Evolutionary conservation across 139 green algal species (phyloP).

Genomic region (Choricystis sp.): DNA sequence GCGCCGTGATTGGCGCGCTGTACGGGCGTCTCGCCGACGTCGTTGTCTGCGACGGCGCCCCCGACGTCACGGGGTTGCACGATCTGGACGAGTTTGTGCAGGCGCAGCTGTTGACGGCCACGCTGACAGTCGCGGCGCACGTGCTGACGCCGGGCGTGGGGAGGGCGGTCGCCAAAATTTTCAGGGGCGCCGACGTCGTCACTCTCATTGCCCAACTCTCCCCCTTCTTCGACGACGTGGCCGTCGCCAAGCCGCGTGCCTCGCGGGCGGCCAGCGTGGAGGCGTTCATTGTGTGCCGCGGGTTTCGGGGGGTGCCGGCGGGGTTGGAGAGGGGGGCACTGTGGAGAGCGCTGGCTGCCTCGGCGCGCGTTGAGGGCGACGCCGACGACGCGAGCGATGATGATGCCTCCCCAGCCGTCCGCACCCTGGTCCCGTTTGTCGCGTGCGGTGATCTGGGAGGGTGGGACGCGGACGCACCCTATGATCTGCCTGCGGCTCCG

Average conservation of each 20-base stretch:
- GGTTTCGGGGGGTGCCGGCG: constrained; percentile 46
- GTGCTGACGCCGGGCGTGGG: constrained; percentile 72
- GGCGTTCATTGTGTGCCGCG: constrained; percentile 88
- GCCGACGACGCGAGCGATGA: neutral
- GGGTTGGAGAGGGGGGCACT: constrained; percentile 23
- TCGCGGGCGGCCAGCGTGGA: constrained; percentile 86
- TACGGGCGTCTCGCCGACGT: constrained; percentile 69
- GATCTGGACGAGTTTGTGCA: constrained; percentile 97
- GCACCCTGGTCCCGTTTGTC: constrained; percentile 71
- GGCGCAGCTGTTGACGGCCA: constrained; percentile 82
- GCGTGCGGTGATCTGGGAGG: constrained; percentile 80
- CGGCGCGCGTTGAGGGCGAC: neutral
- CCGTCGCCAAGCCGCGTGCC: constrained; percentile 82
- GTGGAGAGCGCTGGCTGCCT: neutral
- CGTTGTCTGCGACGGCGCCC: constrained; percentile 91
- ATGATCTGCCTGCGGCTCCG: constrained; percentile 46
- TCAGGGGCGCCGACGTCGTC: constrained; percentile 72
- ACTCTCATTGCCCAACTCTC: constrained; percentile 87
- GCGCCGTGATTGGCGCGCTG: constrained; percentile 73
- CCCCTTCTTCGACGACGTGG: constrained; percentile 79
- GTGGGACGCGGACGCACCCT: constrained; percentile 81
- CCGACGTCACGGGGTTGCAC: constrained; percentile 97
- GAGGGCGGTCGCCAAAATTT: constrained; percentile 90
- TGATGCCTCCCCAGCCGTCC: neutral
- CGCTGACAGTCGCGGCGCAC: constrained; percentile 62